Evolutionary conservation across 2,329 filamentous ascomycete species (phyloP), one percentile per base, ranked within the genome.

Genomic region (Sporothrix luriei): DNA sequence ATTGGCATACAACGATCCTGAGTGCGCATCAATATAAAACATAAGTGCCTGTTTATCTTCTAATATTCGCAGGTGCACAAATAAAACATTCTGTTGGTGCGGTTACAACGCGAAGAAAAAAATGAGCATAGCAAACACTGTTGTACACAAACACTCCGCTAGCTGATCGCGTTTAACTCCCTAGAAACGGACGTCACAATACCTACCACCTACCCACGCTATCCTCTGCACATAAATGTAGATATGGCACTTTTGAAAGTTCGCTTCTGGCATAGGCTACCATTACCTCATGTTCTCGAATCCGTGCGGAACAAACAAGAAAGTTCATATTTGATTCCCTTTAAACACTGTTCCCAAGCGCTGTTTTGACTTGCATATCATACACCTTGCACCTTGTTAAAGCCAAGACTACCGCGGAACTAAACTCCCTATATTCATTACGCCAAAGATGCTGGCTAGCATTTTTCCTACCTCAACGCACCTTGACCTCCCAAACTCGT

Each of bases 291-390:
- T 33, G 9, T 10, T 57, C 16, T 19, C 54, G 38, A 57, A 19
- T 21, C 29, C 10, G 21, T 21, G 6, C 57, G 3, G 55, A 11
- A 21, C 16, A 33, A 33, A 43, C 14, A 43, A 14, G 2, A 2
- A 26, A 16, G 40, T 6, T 10, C 11, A 11, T 24, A 26, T 43
- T 26, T 19, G 7, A 24, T 26, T 16, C 38, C 57, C 24, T 14
- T 38, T n/a, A 24, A 16, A 61, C 57, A n/a, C 57, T n/a, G 57
- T 43, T 43, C 54, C 54, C 21, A 61, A n/a, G n/a, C 38, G 6
- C 38, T 26, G 21, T n/a, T 13, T 21, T 43, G 26, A 16, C 57
- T 33, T 33, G 26, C 4, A 46, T 61, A 61, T 43, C n/a, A n/a
- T 57, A n/a, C 29, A 40, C 19, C 33, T 10, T 21, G 54, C 29